Evolutionary conservation across 2,329 filamentous ascomycete genomes (phyloP), one percentile per base, ranked within the genome.

Genomic region (Cordyceps tenuipes): DNA sequence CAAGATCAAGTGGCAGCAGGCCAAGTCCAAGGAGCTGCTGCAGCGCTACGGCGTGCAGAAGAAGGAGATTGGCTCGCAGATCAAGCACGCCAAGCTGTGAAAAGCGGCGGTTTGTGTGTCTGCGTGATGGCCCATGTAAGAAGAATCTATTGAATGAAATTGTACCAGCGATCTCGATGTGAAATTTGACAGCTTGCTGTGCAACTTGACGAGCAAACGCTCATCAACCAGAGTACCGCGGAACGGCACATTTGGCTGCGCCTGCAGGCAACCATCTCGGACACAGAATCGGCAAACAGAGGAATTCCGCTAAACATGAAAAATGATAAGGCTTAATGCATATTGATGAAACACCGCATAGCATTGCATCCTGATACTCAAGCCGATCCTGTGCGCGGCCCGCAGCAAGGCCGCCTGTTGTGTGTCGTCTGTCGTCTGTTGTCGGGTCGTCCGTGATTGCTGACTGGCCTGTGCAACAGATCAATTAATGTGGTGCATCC

Each of bases 11-110:
- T 77, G 75, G 69, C 89, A 93, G 77, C 81, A 78, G 71, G 75
- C 79, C 68, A 86, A 81, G 77, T 82, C 86, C 17, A 82, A 83
- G 67, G 78, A 86, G 76, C 68, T 93, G 72, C 78, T 90, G 69
- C 81, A 77, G 71, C 72, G 84, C 72, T 84, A 86, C 69, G 74
- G 74, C 13, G 69, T 78, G 12, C 66, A 72, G 68, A 73, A 68
- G 61, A 70, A 70, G 48, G 73, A 85, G 71, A 78, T 81, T 17
- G 82, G 82, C 31, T 70, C 77, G 29, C 78, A 75, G 64, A 84
- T 85, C 64, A 71, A 70, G 64, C 72, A 73, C 67, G 71, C 77
- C 43, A 81, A 77, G 71, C 66, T 82, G 66, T 82, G 17, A 23
- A 12, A 17, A 15, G 13, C 26, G 36, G 29, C 29, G 29, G 23